Base-by-base conservation (phyloP, 441 rosid species). In the Manihot esculenta region DNA sequence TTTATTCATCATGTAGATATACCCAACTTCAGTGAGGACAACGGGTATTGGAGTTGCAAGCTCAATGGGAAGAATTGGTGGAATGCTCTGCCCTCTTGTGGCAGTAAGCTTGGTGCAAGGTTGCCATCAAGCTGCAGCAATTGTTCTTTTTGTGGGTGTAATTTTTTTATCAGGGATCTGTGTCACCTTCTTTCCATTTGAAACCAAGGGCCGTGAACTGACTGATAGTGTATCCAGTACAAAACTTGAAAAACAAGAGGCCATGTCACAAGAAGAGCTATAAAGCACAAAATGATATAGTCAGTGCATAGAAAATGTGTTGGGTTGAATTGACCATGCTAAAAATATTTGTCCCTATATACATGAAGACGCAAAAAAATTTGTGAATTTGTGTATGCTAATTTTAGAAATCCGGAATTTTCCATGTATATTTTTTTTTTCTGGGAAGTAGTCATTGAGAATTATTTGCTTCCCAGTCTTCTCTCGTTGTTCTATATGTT, bases 21-120 rank as follows among this genome's bases (percentile, higher is more conserved):
- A 94, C 76, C 98, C 99, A 21, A 92, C 99, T 6, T 80, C 90
- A 11, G 87, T 92, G 55, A 86, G 99, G 81, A 70, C 99, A 23
- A 94, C 97, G 0, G 97, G 99, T 26, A 84, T 92, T 24, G 99
- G 99, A 79, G 75, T 82, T 5, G 99, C 82, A 18, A 92, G 97
- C 81, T 83, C 97, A 1, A 79, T 94, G 66, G 99, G 97, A 69
- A 86, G 97, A 82, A 89, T 94, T 7, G 99, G 97, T 23, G 99
- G 99, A 70, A 86, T 87, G 85, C 33, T 88, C 21, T 87, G 96
- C 57, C 99, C 99, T 26, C 86, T 90, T 8, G 96, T 90, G 70
- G 97, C 99, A 5, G 96, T 94, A 67, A 88, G 87, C 70, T 81
- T 94, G 72, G 88, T 92, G 53, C 87, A 90, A 38, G 90, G 90